These are phyloP conservation scores for Colletotrichum caudatum DNA, from an alignment of 2,329 filamentous ascomycete species.

Conservation along the genomic window DNA sequence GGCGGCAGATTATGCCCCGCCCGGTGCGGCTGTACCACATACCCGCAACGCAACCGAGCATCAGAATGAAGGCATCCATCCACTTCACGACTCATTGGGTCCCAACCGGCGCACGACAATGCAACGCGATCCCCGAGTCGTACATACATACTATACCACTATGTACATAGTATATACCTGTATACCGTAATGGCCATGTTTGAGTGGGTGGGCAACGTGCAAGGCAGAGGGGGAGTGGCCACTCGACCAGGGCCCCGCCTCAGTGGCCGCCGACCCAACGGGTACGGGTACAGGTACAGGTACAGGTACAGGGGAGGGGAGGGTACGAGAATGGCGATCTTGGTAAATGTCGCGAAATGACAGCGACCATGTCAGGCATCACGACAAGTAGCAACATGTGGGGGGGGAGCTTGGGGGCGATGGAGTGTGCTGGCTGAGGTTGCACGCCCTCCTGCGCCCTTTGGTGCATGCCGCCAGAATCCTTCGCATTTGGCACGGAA, in stretches of 20 bases:
- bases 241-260: neutral
- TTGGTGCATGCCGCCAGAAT: conserved; percentile 15
- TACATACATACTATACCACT: neutral
- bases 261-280: neutral
- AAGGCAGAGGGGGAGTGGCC: conserved; percentile 7
- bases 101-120: conserved; percentile 27
- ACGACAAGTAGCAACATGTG: conserved; percentile 13
- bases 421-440: conserved; percentile 27
- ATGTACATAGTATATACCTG: too few species aligned
- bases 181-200: neutral
- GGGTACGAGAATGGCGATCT: conserved; percentile 12
- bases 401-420: conserved; percentile 8
- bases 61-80: conserved; percentile 10
- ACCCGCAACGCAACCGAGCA: neutral
- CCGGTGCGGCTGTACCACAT: conserved; percentile 6
- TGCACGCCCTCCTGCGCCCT: conserved; percentile 4
- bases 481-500: conserved; percentile 4
- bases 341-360: conserved; percentile 10
- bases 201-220: neutral
- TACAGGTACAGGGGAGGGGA: neutral
- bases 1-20: conserved; percentile 18
- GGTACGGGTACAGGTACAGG: neutral
- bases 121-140: conserved; percentile 37
- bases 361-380: conserved; percentile 5
- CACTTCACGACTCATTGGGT: conserved; percentile 25